Evolutionary conservation across 192 early-diverging fungal genomes (phyloP).

Genomic region (Jimgerdemannia lactiflua): DNA sequence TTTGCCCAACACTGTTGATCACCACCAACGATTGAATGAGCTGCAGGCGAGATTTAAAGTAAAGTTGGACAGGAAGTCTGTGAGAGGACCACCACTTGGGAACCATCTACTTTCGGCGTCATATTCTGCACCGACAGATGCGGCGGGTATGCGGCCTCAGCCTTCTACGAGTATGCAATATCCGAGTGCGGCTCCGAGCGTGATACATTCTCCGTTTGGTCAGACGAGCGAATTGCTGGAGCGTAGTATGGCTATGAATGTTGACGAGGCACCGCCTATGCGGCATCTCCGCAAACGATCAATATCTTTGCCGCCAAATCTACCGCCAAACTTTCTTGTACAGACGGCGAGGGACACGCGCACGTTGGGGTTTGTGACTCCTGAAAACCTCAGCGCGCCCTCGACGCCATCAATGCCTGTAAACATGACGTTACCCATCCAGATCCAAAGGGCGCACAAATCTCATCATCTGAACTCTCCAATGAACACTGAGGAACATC

Average conservation of each 20-base stretch:
- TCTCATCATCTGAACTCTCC: constrained; percentile 2
- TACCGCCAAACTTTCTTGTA: neutral
- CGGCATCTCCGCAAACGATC: constrained; percentile 9
- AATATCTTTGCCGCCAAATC: constrained; percentile 11
- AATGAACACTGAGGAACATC: constrained; percentile 43
- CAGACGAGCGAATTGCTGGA: neutral
- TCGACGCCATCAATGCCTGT: constrained; percentile 1
- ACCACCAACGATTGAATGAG: constrained; percentile 25
- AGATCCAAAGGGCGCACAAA: constrained; percentile 22
- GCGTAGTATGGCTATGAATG: neutral
- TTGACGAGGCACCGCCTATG: neutral
- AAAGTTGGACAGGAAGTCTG: constrained; percentile 23
- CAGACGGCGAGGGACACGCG: constrained; percentile 2
- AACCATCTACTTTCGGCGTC: neutral
- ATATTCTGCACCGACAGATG: constrained; percentile 3
- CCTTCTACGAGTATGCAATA: neutral
- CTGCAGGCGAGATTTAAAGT: constrained; percentile 31
- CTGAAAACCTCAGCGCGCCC: constrained; percentile 10
- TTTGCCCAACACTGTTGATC: constrained; percentile 17
- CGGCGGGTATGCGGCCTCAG: neutral
- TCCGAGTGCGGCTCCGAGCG: neutral
- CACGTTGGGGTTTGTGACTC: neutral
- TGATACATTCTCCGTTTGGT: neutral
- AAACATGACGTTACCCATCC: constrained; percentile 24
- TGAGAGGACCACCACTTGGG: constrained; percentile 4